Percentiles rank a stretch among this genome's conserved stretches.
phyloP scores from a whole-genome alignment of 306 rosid genomes.

The Cyclanthera cordifolia region DNA sequence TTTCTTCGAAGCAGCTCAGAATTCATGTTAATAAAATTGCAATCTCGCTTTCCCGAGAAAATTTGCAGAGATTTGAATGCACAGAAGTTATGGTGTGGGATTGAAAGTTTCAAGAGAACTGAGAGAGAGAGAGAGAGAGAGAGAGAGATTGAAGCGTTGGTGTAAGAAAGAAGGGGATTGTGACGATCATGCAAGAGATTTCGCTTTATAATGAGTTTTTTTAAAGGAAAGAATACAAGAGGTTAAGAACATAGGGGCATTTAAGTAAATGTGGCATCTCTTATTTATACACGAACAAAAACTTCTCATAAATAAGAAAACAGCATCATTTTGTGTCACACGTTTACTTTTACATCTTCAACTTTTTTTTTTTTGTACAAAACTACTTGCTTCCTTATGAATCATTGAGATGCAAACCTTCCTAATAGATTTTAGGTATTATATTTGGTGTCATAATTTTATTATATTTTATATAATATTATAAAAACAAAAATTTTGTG shows the following conservation, averaged over 20 bases:
- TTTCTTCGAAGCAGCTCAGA: constrained; percentile 38
- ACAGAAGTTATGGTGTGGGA: background rate
- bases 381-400: too few species aligned
- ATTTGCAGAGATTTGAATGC: background rate
- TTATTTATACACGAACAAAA: too few species aligned
- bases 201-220: background rate
- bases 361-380: too few species aligned
- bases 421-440: too few species aligned
- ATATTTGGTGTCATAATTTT: too few species aligned
- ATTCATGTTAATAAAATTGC: constrained; percentile 6
- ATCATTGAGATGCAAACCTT: too few species aligned
- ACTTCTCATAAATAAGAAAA: too few species aligned
- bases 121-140: background rate
- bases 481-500: too few species aligned
- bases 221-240: background rate
- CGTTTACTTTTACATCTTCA: too few species aligned
- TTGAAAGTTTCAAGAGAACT: background rate
- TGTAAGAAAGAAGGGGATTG: background rate
- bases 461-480: too few species aligned
- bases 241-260: background rate
- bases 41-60: background rate
- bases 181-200: constrained; percentile 43
- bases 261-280: background rate
- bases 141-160: background rate
- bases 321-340: too few species aligned